Conservation (phyloP, 1,139 yeast species). For the Torulaspora globosa region DNA sequence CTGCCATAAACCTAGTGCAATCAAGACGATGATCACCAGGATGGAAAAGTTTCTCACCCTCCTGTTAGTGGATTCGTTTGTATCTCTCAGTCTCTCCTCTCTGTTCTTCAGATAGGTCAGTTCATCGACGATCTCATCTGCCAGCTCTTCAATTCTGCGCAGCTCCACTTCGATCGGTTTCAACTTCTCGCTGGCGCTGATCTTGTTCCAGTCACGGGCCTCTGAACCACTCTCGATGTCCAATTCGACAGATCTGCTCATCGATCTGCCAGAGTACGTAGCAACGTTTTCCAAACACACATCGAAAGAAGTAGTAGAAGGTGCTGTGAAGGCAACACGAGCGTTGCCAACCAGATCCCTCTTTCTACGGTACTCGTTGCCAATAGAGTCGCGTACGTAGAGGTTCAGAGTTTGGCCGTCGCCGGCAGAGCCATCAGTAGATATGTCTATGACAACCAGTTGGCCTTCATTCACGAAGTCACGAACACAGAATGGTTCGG, state of each 20-base stretch:
- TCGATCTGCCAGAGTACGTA: conserved; percentile 40
- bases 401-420: conserved; percentile 81
- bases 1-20: conserved; percentile 88
- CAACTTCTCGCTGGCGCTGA: conserved; percentile 88
- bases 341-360: conserved; percentile 61
- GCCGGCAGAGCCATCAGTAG: conserved; percentile 66
- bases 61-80: conserved; percentile 80
- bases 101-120: conserved; percentile 78
- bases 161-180: conserved; percentile 89
- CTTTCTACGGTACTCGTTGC: conserved; percentile 66
- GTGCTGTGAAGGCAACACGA: conserved; percentile 78
- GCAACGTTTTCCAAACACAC: conserved; percentile 78
- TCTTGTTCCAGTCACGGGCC: conserved; percentile 96
- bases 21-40: conserved; percentile 59
- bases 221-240: conserved; percentile 95
- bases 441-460: conserved; percentile 76
- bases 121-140: conserved; percentile 73
- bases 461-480: conserved; percentile 84
- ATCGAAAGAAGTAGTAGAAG: conserved; percentile 79
- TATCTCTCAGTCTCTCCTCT: conserved; percentile 90
- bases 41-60: conserved; percentile 84
- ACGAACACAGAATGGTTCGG: conserved; percentile 68
- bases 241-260: conserved; percentile 68
- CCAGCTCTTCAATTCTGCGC: conserved; percentile 76
- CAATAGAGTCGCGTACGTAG: conserved; percentile 58